Percentiles rank a stretch among this genome's conserved stretches.
These are phyloP conservation scores for Colletotrichum lini DNA, from an alignment of 2,329 filamentous ascomycete genomes.

Conservation along the genomic window DNA sequence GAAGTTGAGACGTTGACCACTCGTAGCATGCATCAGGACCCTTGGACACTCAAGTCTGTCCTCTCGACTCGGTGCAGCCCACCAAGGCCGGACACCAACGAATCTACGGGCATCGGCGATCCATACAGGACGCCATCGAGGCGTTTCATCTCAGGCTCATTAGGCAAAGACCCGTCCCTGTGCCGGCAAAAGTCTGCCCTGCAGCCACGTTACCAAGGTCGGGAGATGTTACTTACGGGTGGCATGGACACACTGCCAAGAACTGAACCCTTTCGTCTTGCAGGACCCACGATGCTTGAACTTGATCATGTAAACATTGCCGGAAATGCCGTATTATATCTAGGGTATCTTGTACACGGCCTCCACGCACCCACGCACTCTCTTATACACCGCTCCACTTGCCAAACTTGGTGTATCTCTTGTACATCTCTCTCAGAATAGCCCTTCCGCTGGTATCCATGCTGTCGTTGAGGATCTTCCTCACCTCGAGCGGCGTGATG, in stretches of 20 bases:
- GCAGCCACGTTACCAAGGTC: too few relatives aligned
- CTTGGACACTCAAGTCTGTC: too few relatives aligned
- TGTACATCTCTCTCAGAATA: conserved; percentile 71
- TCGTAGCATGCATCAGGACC: too few relatives aligned
- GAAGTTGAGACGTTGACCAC: too few relatives aligned
- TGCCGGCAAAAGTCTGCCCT: too few relatives aligned
- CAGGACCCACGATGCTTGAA: background rate
- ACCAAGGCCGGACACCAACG: too few relatives aligned
- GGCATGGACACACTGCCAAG: background rate
- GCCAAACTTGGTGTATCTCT: conserved; percentile 73
- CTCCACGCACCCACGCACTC: background rate
- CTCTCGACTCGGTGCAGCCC: too few relatives aligned
- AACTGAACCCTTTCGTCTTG: background rate
- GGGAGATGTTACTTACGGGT: too few relatives aligned
- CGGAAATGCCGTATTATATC: conserved; percentile 27
- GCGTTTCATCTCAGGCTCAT: too few relatives aligned
- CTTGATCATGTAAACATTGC: background rate
- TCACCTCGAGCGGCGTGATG: conserved; percentile 68
- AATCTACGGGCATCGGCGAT: too few relatives aligned
- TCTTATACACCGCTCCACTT: conserved; percentile 73
- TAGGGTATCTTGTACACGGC: conserved; percentile 38
- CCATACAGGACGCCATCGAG: too few relatives aligned
- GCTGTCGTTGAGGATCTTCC: conserved; percentile 71
- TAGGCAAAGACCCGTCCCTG: too few relatives aligned
- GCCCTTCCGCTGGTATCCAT: conserved; percentile 73